phyloP scores from a whole-genome alignment of 805 yeast species.

The Yarrowia yakushimensis region DNA sequence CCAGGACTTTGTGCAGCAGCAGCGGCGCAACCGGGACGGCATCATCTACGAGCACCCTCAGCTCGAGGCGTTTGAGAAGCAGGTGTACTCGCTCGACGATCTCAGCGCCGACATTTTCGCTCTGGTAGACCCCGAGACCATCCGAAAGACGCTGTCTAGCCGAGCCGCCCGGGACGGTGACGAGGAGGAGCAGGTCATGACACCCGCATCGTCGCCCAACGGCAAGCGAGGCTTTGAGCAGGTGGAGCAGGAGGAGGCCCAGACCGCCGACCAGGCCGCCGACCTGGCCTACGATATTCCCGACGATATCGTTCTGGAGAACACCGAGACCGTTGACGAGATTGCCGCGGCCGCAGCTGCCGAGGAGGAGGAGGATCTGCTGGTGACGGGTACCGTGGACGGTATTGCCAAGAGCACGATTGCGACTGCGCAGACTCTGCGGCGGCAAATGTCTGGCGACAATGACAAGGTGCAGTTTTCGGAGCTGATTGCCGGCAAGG shows the following conservation, averaged over 20 bases:
- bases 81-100: neutral
- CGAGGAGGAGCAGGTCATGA: slow-evolving; percentile 23
- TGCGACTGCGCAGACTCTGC: slow-evolving; percentile 50
- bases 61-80: neutral
- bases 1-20: slow-evolving; percentile 21
- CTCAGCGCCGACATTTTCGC: neutral
- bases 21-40: slow-evolving; percentile 12
- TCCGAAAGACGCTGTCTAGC: slow-evolving; percentile 1
- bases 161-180: slow-evolving; percentile 8
- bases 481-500: slow-evolving; percentile 9
- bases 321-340: slow-evolving; percentile 3
- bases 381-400: slow-evolving; percentile 28
- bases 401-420: slow-evolving; percentile 49
- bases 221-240: slow-evolving; percentile 21
- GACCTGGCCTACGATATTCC: neutral
- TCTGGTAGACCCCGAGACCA: slow-evolving; percentile 11
- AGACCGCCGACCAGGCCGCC: too few species aligned
- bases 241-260: slow-evolving; percentile 12
- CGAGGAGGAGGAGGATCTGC: slow-evolving; percentile 22
- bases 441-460: slow-evolving; percentile 38
- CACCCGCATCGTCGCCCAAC: slow-evolving; percentile 21
- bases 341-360: neutral
- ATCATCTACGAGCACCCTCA: slow-evolving; percentile 10
- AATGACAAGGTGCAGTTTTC: slow-evolving; percentile 56
- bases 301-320: slow-evolving; percentile 1